A percentile compares a stretch with the other conserved stretches of the same genome.
Conservation (phyloP, 768 basidiomycete species). For the Trametes gibbosa region DNA sequence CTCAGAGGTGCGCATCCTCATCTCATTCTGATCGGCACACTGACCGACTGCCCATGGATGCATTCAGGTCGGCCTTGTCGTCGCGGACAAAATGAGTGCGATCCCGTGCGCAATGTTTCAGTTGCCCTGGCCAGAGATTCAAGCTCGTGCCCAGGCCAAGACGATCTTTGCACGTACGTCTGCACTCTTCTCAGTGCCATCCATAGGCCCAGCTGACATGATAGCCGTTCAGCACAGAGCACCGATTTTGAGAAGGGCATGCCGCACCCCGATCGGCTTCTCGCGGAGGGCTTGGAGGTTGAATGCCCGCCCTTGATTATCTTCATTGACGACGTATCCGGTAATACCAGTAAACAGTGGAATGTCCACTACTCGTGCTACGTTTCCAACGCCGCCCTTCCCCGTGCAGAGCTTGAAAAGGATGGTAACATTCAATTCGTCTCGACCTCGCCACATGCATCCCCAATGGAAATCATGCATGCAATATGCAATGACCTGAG, state of each 20-base stretch:
- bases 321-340: slow-evolving; percentile 38
- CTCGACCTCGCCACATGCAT: slow-evolving; percentile 33
- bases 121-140: background rate
- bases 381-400: slow-evolving; percentile 32
- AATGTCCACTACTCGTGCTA: slow-evolving; percentile 37
- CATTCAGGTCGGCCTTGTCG: background rate
- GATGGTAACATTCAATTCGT: slow-evolving; percentile 32
- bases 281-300: slow-evolving; percentile 23
- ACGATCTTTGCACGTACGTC: background rate
- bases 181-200: too few relatives aligned
- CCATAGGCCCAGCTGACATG: too few relatives aligned
- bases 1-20: background rate
- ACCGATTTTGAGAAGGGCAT: slow-evolving; percentile 12
- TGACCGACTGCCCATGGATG: background rate
- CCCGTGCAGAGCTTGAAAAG: slow-evolving; percentile 31
- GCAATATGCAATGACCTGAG: slow-evolving; percentile 29
- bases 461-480: slow-evolving; percentile 33
- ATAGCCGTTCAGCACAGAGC: background rate
- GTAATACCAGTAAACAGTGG: slow-evolving; percentile 37
- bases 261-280: slow-evolving; percentile 22
- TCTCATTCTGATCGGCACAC: background rate
- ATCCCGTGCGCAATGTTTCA: background rate
- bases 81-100: background rate
- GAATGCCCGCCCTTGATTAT: slow-evolving; percentile 28
- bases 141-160: background rate